Conservation (phyloP, 2,329 filamentous ascomycete genomes). For the Aspergillus versicolor region DNA sequence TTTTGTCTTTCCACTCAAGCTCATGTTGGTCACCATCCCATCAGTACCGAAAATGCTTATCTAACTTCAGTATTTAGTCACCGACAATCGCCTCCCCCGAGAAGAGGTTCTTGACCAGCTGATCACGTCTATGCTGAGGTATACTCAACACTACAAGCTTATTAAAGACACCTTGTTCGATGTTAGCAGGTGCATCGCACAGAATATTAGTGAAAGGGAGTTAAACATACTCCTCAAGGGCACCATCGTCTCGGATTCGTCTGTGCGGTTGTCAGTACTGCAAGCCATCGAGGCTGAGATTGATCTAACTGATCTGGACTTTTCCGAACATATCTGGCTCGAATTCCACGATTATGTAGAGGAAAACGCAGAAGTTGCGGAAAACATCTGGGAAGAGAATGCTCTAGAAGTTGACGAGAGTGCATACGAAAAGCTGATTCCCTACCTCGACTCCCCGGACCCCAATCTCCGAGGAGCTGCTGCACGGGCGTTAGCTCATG, state of each 20-base stretch:
- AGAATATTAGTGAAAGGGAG: slow-evolving; percentile 73
- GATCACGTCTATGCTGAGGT: slow-evolving; percentile 79
- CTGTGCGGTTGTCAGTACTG: slow-evolving; percentile 79
- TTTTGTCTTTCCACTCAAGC: slow-evolving; percentile 84
- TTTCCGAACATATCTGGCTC: slow-evolving; percentile 90
- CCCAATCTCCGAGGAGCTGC: slow-evolving; percentile 79
- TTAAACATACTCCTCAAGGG: slow-evolving; percentile 75
- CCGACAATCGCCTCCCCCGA: slow-evolving; percentile 73
- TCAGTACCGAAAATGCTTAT: background rate
- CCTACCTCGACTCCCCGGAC: slow-evolving; percentile 78
- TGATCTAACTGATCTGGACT: slow-evolving; percentile 82
- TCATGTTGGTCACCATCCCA: slow-evolving; percentile 53
- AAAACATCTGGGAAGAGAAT: slow-evolving; percentile 94
- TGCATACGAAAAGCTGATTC: slow-evolving; percentile 66
- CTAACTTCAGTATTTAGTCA: slow-evolving; percentile 35
- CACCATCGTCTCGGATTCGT: slow-evolving; percentile 72
- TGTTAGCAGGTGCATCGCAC: slow-evolving; percentile 77
- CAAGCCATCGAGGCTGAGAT: slow-evolving; percentile 90
- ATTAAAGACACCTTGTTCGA: slow-evolving; percentile 91
- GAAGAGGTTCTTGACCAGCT: slow-evolving; percentile 69
- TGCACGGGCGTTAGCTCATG: slow-evolving; percentile 76
- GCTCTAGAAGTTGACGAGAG: slow-evolving; percentile 68
- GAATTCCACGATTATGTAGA: slow-evolving; percentile 86
- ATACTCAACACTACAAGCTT: slow-evolving; percentile 90
- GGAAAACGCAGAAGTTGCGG: slow-evolving; percentile 80